Evolutionary conservation across 305 asterid species (phyloP), one percentile per base, ranked within the genome.

Genomic region (Striga hermonthica): DNA sequence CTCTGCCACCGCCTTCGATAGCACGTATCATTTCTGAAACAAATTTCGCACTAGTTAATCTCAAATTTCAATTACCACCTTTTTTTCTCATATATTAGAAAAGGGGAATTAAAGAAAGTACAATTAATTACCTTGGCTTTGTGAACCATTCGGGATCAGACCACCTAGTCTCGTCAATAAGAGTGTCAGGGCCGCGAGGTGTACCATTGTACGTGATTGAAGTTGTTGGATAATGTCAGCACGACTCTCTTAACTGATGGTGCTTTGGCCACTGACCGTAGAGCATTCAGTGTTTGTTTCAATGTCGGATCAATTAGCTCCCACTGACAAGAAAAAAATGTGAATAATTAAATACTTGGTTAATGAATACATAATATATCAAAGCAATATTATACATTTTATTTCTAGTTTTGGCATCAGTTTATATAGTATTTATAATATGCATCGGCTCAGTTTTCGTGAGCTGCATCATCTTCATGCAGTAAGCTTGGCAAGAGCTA

Each of bases 91-190:
- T 7, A 43, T 43, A 10, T 3, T 7, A 12, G 6, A 43, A 9
- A 43, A 2, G 9, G 48, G 10, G 10, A 41, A 41, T 7, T 7
- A 47, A 47, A 2, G 3, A 47, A 47, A 47, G 12, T 1, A n/a
- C 6, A 4, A 7, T 0, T 7, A 47, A 44, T 9, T 44, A 76
- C 87, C 85, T 80, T 52, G 62, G 31, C 72, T 76, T 71, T 65
- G 58, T 76, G 82, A 88, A 84, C 8, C 70, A 11, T 28, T 80
- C 86, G 0, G 82, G 72, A 67, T 41, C 68, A 44, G 83, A 71
- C 86, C 86, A 84, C 88, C 88, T 78, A 56, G 84, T 75, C 52
- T 84, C 91, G 40, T 84, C 91, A 44, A 82, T 71, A 0, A 82
- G 77, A 9, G 77, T 84, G 7, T 82, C 86, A 45, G 88, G 85